These are phyloP conservation scores for Rhypophila decipiens DNA, from an alignment of 495 filamentous ascomycete genomes.

Conservation along the genomic window DNA sequence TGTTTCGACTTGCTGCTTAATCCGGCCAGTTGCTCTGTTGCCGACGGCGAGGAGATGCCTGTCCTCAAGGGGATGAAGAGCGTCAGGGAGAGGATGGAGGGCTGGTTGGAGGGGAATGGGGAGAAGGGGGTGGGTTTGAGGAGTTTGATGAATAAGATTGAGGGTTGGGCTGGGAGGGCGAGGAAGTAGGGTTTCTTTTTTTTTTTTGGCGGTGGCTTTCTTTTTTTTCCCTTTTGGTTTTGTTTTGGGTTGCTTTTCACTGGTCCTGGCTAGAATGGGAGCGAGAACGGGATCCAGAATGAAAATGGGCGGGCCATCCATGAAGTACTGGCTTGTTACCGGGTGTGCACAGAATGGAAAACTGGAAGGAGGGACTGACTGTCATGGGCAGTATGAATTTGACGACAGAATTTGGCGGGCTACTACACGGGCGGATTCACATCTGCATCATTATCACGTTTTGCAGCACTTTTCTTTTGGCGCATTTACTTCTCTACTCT, in stretches of 20 bases:
- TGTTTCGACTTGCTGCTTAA: slow-evolving; percentile 86
- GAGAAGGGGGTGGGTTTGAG: slow-evolving; percentile 78
- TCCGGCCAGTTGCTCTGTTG: slow-evolving; percentile 55
- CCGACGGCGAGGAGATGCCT: slow-evolving; percentile 53
- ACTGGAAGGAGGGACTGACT: no score
- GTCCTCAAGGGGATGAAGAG: slow-evolving; percentile 57
- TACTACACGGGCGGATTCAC: no score
- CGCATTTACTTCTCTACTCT: neutral
- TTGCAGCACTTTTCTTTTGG: neutral
- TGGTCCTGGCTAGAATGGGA: no score
- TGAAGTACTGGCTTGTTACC: no score
- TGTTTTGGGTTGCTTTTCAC: slow-evolving; percentile 4
- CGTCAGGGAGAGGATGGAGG: slow-evolving; percentile 74
- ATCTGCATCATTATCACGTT: no score
- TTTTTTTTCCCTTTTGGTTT: slow-evolving; percentile 5
- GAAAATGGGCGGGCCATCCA: no score
- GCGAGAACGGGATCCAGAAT: no score
- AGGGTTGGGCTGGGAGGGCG: slow-evolving; percentile 39
- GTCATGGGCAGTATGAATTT: no score
- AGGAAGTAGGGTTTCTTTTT: neutral
- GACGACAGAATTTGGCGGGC: no score
- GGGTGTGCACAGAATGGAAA: no score
- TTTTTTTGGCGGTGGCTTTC: neutral
- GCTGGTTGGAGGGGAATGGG: slow-evolving; percentile 70
- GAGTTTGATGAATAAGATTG: slow-evolving; percentile 60